phyloP scores from a whole-genome alignment of 345 rosid species.

The Gossypium stocksii region DNA sequence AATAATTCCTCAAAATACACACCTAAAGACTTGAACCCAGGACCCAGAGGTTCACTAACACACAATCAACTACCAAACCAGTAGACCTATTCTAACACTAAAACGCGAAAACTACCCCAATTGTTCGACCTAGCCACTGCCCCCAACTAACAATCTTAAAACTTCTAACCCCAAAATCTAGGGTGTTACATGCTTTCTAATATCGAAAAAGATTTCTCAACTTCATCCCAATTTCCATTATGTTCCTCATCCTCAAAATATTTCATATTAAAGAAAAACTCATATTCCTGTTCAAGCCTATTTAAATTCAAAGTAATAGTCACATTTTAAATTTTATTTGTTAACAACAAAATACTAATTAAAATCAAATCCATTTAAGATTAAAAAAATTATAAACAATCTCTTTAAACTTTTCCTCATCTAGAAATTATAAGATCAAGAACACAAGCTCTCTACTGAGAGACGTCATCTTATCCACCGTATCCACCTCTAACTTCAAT shows the following conservation, averaged over 20 bases:
- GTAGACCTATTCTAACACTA: no score
- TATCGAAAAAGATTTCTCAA: conserved; percentile 97
- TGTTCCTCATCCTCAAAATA: conserved; percentile 98
- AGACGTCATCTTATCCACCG: conserved; percentile 56
- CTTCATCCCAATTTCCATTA: conserved; percentile 96
- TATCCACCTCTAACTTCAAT: conserved; percentile 27
- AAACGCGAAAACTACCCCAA: no score
- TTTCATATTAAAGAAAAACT: conserved; percentile 97
- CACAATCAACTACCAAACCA: no score
- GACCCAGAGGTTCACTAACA: no score
- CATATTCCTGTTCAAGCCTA: conserved; percentile 98
- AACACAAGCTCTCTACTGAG: conserved; percentile 96
- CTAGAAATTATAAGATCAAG: conserved; percentile 96
- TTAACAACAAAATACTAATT: conserved; percentile 4
- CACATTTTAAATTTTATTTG: not conserved
- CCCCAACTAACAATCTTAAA: no score
- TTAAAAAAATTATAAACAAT: conserved; percentile 60
- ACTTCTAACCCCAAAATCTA: no score
- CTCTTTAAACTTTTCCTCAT: conserved; percentile 97
- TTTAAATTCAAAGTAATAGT: conserved; percentile 5
- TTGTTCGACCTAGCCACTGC: no score
- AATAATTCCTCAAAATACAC: no score
- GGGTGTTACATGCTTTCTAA: conserved; percentile 42
- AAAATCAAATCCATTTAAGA: not conserved
- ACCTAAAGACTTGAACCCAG: no score